Conservation (phyloP, 495 filamentous ascomycete species). For the Thermothielavioides terrestris region DNA sequence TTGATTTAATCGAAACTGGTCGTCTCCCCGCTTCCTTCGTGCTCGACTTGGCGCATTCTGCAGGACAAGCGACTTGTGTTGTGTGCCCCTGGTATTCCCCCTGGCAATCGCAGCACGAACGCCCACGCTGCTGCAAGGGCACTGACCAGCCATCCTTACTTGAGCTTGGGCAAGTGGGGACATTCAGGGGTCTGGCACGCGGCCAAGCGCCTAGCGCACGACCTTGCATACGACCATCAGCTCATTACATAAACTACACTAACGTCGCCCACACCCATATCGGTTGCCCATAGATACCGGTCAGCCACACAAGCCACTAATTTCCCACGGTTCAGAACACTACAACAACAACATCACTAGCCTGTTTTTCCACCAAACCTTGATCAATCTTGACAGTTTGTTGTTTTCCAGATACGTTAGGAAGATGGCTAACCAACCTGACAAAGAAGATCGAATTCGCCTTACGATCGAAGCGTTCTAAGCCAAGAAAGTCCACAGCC, state of each 20-base stretch:
- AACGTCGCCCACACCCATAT: not conserved
- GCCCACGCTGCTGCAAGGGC: not conserved
- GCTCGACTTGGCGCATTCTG: not conserved
- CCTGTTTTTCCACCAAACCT: too few species aligned
- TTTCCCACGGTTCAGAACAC: too few species aligned
- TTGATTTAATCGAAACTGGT: not conserved
- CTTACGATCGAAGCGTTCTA: too few species aligned
- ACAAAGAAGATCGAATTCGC: too few species aligned
- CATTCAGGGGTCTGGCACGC: constrained; percentile 2
- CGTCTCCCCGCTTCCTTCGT: not conserved
- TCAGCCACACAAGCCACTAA: too few species aligned
- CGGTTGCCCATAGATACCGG: too few species aligned
- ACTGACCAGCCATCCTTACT: not conserved
- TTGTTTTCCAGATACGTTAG: too few species aligned
- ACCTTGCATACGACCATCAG: not conserved
- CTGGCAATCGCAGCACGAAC: constrained; percentile 10
- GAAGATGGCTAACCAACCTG: too few species aligned
- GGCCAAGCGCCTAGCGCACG: not conserved
- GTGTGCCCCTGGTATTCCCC: not conserved
- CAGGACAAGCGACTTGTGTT: not conserved
- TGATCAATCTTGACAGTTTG: too few species aligned
- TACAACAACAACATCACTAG: too few species aligned
- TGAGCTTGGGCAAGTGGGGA: not conserved
- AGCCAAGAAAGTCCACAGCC: too few species aligned
- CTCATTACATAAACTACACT: too few species aligned